phyloP scores from a whole-genome alignment of 495 filamentous ascomycete genomes.

The Trichocladium antarcticum region DNA sequence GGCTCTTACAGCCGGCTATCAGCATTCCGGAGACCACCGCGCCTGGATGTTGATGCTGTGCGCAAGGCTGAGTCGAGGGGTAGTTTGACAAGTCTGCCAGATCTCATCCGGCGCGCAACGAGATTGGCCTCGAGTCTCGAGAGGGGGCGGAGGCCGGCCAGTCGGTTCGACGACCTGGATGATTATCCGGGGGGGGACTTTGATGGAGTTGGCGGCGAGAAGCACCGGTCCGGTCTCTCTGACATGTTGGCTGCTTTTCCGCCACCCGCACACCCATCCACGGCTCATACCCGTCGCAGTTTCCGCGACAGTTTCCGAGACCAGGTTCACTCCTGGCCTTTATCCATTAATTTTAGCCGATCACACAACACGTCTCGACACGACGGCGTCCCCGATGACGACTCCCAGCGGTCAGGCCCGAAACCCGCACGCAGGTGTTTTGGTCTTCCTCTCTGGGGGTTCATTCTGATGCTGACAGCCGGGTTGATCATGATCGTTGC shows the following conservation, averaged over 20 bases:
- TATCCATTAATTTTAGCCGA: conserved; percentile 21
- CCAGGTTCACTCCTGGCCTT: conserved; percentile 33
- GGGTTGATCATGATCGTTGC: conserved; percentile 68
- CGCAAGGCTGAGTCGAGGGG: conserved; percentile 69
- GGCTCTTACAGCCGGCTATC: conserved; percentile 36
- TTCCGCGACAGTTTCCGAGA: conserved; percentile 32
- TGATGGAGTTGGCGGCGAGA: conserved; percentile 26
- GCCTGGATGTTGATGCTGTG: conserved; percentile 68
- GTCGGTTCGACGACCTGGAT: conserved; percentile 47
- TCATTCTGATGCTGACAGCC: conserved; percentile 57
- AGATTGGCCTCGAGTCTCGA: conserved; percentile 80
- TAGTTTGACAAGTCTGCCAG: conserved; percentile 81
- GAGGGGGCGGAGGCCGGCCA: conserved; percentile 66
- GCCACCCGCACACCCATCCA: conserved; percentile 49
- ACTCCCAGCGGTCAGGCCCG: conserved; percentile 9
- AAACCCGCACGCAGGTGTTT: conserved; percentile 43
- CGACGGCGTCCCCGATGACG: conserved; percentile 10
- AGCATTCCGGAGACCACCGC: conserved; percentile 55
- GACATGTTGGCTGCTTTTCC: conserved; percentile 91
- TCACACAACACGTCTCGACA: conserved; percentile 25
- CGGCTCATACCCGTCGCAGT: conserved; percentile 36
- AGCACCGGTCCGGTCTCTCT: conserved; percentile 54
- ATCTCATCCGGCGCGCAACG: conserved; percentile 81
- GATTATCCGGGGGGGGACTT: conserved; percentile 25
- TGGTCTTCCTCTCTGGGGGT: conserved; percentile 73